phyloP scores from a whole-genome alignment of 2,329 filamentous ascomycete genomes.

The Xylaria sp. region DNA sequence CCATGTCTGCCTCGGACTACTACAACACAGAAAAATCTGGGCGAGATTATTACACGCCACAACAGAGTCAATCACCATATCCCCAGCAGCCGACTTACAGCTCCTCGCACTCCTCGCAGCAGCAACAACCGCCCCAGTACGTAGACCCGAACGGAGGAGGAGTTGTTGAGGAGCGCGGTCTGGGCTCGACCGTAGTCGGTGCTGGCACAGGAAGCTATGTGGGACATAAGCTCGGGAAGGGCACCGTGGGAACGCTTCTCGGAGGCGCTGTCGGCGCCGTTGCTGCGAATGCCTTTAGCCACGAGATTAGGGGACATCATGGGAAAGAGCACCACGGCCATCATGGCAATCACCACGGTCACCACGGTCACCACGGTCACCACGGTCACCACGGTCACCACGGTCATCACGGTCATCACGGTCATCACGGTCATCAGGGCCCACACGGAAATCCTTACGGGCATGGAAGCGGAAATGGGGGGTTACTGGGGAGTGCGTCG shows the following conservation, averaged over 20 bases:
- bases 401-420: slow-evolving; percentile 23
- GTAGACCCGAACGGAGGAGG: slow-evolving; percentile 30
- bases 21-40: slow-evolving; percentile 39
- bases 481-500: slow-evolving; percentile 41
- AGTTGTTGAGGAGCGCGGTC: slow-evolving; percentile 63
- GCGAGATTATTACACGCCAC: slow-evolving; percentile 30
- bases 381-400: slow-evolving; percentile 13
- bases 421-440: neutral
- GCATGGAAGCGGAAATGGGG: slow-evolving; percentile 33
- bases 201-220: slow-evolving; percentile 64
- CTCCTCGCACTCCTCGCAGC: slow-evolving; percentile 39
- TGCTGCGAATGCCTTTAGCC: slow-evolving; percentile 64
- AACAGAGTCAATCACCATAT: slow-evolving; percentile 39
- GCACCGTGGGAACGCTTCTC: slow-evolving; percentile 63
- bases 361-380: neutral
- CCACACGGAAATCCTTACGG: slow-evolving; percentile 14
- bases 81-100: slow-evolving; percentile 21
- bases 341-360: slow-evolving; percentile 26
- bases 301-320: slow-evolving; percentile 54
- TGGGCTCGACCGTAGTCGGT: slow-evolving; percentile 65
- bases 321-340: slow-evolving; percentile 44
- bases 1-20: slow-evolving; percentile 46
- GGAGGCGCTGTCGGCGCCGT: slow-evolving; percentile 66
- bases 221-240: slow-evolving; percentile 66
- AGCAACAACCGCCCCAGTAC: neutral